Evolutionary conservation across 2,329 filamentous ascomycete genomes (phyloP).

Genomic region (Phialophora chinensis): DNA sequence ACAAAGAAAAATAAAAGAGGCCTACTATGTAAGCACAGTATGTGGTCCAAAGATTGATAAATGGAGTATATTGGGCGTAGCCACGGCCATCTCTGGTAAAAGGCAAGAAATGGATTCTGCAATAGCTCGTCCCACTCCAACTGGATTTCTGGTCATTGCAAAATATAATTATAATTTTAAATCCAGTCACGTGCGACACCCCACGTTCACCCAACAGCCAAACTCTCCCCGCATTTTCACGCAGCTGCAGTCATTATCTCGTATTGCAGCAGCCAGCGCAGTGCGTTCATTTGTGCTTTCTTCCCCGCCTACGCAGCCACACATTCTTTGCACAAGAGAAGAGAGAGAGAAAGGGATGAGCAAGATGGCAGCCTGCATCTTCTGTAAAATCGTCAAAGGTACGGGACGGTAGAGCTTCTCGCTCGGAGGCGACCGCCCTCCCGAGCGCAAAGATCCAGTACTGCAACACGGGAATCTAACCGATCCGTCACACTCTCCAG

Average conservation of each 20-base stretch:
- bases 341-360: slow-evolving; percentile 25
- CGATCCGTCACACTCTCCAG: slow-evolving; percentile 52
- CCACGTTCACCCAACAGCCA: not conserved
- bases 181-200: slow-evolving; percentile 16
- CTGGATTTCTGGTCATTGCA: not conserved
- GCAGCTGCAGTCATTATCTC: not conserved
- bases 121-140: slow-evolving; percentile 73
- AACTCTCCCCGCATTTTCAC: not conserved
- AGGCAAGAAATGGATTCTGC: slow-evolving; percentile 77
- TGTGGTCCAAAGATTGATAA: slow-evolving; percentile 63
- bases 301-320: not conserved
- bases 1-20: slow-evolving; percentile 25
- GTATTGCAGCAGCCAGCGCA: not conserved
- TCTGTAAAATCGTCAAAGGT: slow-evolving; percentile 99
- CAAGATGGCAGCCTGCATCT: slow-evolving; percentile 74
- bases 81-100: slow-evolving; percentile 82
- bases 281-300: not conserved
- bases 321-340: not conserved
- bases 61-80: slow-evolving; percentile 64
- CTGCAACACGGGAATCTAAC: not conserved
- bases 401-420: slow-evolving; percentile 24
- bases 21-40: slow-evolving; percentile 10
- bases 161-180: slow-evolving; percentile 37
- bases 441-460: not conserved
- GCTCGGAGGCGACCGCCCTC: not conserved